Evolutionary conservation across 345 rosid genomes (phyloP).

Genomic region (Salix purpurea): DNA sequence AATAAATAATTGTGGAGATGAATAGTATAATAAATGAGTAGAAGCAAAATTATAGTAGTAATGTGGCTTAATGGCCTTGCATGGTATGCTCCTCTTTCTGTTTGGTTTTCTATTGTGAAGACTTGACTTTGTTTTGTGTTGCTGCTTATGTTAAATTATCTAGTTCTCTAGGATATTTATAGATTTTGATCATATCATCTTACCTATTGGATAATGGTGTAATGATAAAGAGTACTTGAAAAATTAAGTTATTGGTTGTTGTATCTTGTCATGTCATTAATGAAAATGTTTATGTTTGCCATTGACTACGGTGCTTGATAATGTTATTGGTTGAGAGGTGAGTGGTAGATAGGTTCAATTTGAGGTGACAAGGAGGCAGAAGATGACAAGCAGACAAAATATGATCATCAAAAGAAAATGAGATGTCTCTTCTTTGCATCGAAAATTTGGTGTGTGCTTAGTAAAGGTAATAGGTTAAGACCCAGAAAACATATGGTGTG

Average conservation of each 20-base stretch:
- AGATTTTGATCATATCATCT: not conserved
- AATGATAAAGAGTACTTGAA: not conserved
- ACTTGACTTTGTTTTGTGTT: not conserved
- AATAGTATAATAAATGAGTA: no score
- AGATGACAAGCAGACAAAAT: no score
- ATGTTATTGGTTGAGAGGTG: not conserved
- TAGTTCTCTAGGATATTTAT: not conserved
- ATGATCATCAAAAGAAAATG: no score
- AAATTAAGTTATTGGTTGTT: no score
- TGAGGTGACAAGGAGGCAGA: no score
- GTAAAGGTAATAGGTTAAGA: not conserved
- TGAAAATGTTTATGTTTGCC: no score
- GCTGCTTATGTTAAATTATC: no score
- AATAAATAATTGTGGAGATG: not conserved
- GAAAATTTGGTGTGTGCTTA: no score
- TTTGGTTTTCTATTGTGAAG: not conserved
- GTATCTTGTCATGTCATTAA: no score
- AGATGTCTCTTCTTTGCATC: accelerated
- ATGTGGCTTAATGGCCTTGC: not conserved
- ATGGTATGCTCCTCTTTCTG: not conserved
- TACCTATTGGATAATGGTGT: not conserved
- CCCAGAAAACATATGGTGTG: no score
- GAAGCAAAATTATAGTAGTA: no score
- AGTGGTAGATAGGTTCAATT: accelerated
- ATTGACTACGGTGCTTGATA: not conserved